Evolutionary conservation across 2,329 filamentous ascomycete genomes (phyloP), one percentile per base, ranked within the genome.

Genomic region (Venturia aucupariae): DNA sequence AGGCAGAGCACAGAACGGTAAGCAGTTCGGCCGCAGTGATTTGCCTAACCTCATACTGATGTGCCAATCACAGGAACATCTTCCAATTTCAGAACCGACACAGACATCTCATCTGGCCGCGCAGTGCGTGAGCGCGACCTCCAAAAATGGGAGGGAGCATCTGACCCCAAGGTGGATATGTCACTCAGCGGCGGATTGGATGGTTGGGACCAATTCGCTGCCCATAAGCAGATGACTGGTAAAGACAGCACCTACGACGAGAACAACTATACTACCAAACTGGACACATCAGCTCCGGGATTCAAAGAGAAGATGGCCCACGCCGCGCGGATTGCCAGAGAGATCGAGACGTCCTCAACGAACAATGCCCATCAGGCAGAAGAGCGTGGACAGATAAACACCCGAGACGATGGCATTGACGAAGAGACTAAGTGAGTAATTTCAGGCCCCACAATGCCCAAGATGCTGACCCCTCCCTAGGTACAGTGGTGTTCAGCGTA

Each of bases 201-300:
- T 39, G 72, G 65, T 7, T 99, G 94, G 94, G 93, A 99, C 74
- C 94, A 99, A 75, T 99, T 99, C 72, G 89, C 90, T 65, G 87
- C 84, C 67, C 97, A 97, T 72, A 90, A 95, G 76, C 83, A 86
- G 64, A 85, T 91, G 38, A 97, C 96, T 72, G 94, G 94, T 42
- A 78, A 95, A 46, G 90, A 86, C 75, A 94, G 89, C 62, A 91
- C 92, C 70, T 99, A 97, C 73, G 87, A 97, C 72, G 94, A 97
- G 76, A 92, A 90, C 70, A 86, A 94, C 54, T 99, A 99, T 78
- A 99, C 94, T 1, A 99, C 94, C 11, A 79, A 85, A 48, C 95
- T 99, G 72, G 86, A 99, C 76, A 90, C 87, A 71, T 89, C 77
- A 67, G 87, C 96, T 70, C 92, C 94, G 0, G 82, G 88, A 63